Percentiles rank a stretch among this genome's conserved stretches.
These are phyloP conservation scores for Sungouiella blattae DNA, from an alignment of 805 yeast genomes.

Conservation along the genomic window DNA sequence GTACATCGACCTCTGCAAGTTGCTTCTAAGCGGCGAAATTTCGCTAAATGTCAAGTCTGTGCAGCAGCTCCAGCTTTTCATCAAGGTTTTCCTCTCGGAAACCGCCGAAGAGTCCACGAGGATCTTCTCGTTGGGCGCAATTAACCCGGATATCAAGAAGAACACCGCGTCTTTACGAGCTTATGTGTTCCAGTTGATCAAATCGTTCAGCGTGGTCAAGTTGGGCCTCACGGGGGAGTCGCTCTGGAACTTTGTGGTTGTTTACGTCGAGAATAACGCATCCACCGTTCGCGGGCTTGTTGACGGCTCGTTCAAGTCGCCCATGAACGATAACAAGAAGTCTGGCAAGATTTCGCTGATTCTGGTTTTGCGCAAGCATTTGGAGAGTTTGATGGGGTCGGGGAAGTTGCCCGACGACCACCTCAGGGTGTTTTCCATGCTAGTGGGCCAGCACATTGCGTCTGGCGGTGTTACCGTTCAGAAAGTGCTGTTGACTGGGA, in stretches of 20 bases:
- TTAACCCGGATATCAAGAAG: conserved; percentile 61
- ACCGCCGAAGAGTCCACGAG: conserved; percentile 58
- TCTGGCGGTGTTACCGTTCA: conserved; percentile 13
- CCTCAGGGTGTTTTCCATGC: conserved; percentile 39
- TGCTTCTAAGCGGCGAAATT: conserved; percentile 38
- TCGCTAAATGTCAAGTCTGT: conserved; percentile 50
- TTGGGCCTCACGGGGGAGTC: conserved; percentile 57
- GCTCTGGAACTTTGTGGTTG: conserved; percentile 60
- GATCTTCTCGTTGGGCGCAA: conserved; percentile 66
- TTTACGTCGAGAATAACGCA: conserved; percentile 47
- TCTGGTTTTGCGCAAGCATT: conserved; percentile 47
- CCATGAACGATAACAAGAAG: conserved; percentile 44
- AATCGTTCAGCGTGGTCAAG: conserved; percentile 50
- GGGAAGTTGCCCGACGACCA: conserved; percentile 46
- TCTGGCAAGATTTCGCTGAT: conserved; percentile 48
- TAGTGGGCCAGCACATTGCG: conserved; percentile 43
- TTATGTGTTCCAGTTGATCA: conserved; percentile 49
- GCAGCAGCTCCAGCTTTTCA: conserved; percentile 55
- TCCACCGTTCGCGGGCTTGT: conserved; percentile 48
- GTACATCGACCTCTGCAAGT: conserved; percentile 52
- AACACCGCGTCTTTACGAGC: conserved; percentile 49
- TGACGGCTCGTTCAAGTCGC: conserved; percentile 51
- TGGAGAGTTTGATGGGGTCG: conserved; percentile 45
- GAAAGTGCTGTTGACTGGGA: conserved; percentile 13
- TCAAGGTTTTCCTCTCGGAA: conserved; percentile 57